These are phyloP conservation scores for Glarea lozoyensis DNA, from an alignment of 495 filamentous ascomycete species.

Conservation along the genomic window DNA sequence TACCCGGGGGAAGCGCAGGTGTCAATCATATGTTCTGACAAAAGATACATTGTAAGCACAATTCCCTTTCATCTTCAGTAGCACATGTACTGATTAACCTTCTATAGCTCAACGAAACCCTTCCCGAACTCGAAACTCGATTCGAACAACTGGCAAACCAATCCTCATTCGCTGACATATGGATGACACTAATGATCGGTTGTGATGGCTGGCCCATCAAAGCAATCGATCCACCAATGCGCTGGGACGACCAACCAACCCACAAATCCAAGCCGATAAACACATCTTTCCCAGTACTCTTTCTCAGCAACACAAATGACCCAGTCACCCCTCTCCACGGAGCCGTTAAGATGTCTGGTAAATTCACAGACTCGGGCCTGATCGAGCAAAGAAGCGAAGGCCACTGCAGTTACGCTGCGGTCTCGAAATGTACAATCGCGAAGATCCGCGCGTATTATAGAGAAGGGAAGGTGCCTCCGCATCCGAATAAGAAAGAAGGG, in stretches of 20 bases:
- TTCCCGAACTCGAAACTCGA: conserved; percentile 23
- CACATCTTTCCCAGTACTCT: conserved; percentile 49
- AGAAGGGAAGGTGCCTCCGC: conserved; percentile 30
- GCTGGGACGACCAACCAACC: conserved; percentile 25
- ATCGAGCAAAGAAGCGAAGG: conserved; percentile 35
- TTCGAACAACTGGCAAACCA: conserved; percentile 27
- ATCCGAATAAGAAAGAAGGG: conserved; percentile 24
- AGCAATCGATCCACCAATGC: conserved; percentile 26
- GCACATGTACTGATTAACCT: too few species aligned
- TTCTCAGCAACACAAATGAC: conserved; percentile 50
- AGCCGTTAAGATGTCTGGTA: conserved; percentile 42
- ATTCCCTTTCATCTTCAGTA: background rate
- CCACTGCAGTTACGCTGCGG: conserved; percentile 32
- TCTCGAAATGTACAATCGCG: conserved; percentile 30
- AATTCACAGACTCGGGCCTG: conserved; percentile 35
- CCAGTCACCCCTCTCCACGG: conserved; percentile 48
- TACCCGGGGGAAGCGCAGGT: conserved; percentile 36
- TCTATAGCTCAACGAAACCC: conserved; percentile 31
- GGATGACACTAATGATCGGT: conserved; percentile 30
- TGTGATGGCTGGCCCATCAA: conserved; percentile 36
- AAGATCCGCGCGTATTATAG: conserved; percentile 30
- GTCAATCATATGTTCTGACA: conserved; percentile 40
- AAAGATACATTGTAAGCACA: conserved; percentile 25
- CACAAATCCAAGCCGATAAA: conserved; percentile 25
- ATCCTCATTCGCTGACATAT: conserved; percentile 36